Evolutionary conservation across 1,284 basidiomycete species (phyloP), one percentile per base, ranked within the genome.

Genomic region (Lentinus polychrous): DNA sequence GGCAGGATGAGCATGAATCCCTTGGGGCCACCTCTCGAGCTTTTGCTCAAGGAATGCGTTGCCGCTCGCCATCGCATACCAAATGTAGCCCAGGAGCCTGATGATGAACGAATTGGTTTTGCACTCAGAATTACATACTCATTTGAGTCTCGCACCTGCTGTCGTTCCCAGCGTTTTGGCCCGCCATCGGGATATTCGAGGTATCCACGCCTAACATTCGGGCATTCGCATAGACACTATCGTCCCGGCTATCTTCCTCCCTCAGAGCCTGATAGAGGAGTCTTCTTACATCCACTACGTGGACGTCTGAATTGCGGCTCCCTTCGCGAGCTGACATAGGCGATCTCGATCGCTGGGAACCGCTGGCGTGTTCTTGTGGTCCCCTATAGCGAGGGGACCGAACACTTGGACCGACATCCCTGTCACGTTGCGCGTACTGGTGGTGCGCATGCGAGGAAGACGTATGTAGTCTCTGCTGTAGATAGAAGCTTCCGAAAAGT

Each of bases 81-180:
- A 65, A 36, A 61, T 57, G 8, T 52, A 46, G 1, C 58, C 62
- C 2, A 65, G 17, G 4, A 63, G 27, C 45, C 63, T 64, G 49
- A 12, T 11, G 17, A 27, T 11, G 12, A 20, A 11, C n/a, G n/a
- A 8, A 2, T 38, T 20, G 7, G 18, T 15, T 37, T 14, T 37
- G 7, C 36, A 14, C 5, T 15, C 14, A 12, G 12, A 14, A 37
- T 6, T 5, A 37, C 14, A 15, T 23, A 23, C 17, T 2, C 5
- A 24, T 10, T 20, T 38, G 35, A 18, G 32, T 12, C 14, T 55
- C 66, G 35, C 47, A 66, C 68, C 61, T 59, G 59, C 63, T 65
- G 33, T 68, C 68, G 38, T 61, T 67, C 17, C 66, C 67, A 8
- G 67, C 66, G 49, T 62, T 66, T 58, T 58, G 60, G 33, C 46